A percentile compares a stretch with the other conserved stretches of the same genome.
These are phyloP conservation scores for Eucalyptus pauciflora DNA, from an alignment of 345 rosid species.

Conservation along the genomic window DNA sequence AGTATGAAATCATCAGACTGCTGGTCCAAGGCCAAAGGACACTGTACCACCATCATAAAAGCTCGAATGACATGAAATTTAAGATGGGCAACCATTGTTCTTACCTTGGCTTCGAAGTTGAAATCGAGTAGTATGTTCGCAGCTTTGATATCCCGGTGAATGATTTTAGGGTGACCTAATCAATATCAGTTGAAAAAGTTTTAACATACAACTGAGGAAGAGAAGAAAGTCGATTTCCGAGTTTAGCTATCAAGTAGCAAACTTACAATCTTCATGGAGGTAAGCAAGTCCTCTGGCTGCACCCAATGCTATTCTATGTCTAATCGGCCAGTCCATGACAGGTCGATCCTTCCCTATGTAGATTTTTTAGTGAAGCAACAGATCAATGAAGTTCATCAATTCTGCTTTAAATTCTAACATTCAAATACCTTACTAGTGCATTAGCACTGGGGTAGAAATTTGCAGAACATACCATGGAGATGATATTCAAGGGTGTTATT, in stretches of 20 bases:
- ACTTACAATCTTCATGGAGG: constrained; percentile 93
- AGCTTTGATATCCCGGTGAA: constrained; percentile 84
- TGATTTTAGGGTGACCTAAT: constrained; percentile 81
- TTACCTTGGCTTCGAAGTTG: constrained; percentile 12
- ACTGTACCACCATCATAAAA: not conserved
- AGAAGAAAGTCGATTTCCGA: not conserved
- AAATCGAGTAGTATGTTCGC: constrained; percentile 75
- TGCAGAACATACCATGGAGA: constrained; percentile 39
- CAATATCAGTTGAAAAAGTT: not conserved
- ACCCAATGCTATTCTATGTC: constrained; percentile 82
- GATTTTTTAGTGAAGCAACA: not conserved
- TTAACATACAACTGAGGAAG: not conserved
- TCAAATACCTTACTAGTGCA: not conserved
- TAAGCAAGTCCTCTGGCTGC: constrained; percentile 92
- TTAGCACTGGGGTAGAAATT: not conserved
- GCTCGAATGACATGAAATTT: not conserved
- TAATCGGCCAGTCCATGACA: constrained; percentile 53
- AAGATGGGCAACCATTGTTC: not conserved
- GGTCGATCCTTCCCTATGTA: constrained; percentile 46
- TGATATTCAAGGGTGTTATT: constrained; percentile 73
- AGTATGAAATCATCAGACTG: not conserved
- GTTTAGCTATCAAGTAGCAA: not conserved
- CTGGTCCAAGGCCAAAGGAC: not conserved
- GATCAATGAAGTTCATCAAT: not conserved
- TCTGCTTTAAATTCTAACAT: not conserved